Conservation (phyloP, 108 stramenopile genomes). For the Nitzschia palea region DNA sequence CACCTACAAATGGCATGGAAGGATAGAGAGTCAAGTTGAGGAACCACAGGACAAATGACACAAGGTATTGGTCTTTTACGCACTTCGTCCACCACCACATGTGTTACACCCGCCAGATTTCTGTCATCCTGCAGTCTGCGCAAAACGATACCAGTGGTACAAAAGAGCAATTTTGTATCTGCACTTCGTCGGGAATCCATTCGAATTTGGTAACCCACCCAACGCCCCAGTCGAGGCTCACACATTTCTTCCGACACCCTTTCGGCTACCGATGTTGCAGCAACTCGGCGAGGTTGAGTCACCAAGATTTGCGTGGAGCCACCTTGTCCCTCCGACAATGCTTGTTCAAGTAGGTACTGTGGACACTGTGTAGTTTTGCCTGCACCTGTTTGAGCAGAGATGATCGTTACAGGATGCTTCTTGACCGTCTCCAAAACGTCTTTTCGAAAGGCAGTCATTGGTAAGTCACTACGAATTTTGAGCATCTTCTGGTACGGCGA, state of each 20-base stretch:
- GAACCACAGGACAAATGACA: too few species aligned
- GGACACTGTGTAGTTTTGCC: conserved; percentile 77
- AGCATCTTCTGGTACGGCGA: conserved; percentile 44
- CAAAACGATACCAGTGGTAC: conserved; percentile 94
- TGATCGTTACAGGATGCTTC: conserved; percentile 53
- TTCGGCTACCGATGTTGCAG: conserved; percentile 77
- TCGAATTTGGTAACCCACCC: conserved; percentile 93
- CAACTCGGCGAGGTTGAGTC: conserved; percentile 77
- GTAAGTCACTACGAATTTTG: conserved; percentile 40
- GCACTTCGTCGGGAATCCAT: conserved; percentile 64
- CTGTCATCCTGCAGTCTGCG: conserved; percentile 91
- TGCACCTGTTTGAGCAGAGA: conserved; percentile 75
- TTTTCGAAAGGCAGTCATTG: conserved; percentile 52
- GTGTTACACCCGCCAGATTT: conserved; percentile 76
- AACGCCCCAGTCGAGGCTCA: conserved; percentile 48
- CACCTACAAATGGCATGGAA: too few species aligned
- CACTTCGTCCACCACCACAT: conserved; percentile 96
- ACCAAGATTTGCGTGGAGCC: conserved; percentile 67
- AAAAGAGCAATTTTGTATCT: conserved; percentile 87
- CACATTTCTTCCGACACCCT: conserved; percentile 74
- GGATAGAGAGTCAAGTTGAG: too few species aligned
- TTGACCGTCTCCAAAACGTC: conserved; percentile 46
- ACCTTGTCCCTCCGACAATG: conserved; percentile 46
- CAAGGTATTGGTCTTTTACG: conserved; percentile 89
- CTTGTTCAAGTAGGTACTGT: conserved; percentile 85